phyloP scores from a whole-genome alignment of 2,329 filamentous ascomycete species.

The Aspergillus nomiae region DNA sequence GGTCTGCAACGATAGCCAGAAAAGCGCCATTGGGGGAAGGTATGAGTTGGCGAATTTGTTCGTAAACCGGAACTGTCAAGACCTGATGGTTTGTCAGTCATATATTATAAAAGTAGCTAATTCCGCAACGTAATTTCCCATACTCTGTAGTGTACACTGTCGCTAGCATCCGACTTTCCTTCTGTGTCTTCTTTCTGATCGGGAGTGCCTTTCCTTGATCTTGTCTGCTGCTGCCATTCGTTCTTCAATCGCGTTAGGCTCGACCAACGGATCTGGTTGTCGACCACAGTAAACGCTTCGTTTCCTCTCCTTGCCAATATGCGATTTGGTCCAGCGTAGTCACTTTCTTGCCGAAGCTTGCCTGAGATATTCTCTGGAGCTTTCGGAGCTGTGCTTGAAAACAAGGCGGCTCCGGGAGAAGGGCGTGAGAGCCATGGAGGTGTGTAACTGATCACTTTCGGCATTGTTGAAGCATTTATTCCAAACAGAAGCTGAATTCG shows the following conservation, averaged over 20 bases:
- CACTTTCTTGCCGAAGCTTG: slow-evolving; percentile 11
- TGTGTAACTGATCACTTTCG: slow-evolving; percentile 81
- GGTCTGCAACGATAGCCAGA: slow-evolving; percentile 80
- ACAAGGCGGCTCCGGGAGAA: slow-evolving; percentile 76
- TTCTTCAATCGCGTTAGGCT: slow-evolving; percentile 80
- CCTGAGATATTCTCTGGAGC: slow-evolving; percentile 30
- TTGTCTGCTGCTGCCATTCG: slow-evolving; percentile 47
- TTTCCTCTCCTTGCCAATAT: slow-evolving; percentile 80
- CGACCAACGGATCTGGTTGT: slow-evolving; percentile 89
- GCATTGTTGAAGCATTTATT: slow-evolving; percentile 60
- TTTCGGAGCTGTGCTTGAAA: slow-evolving; percentile 58
- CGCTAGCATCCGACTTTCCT: slow-evolving; percentile 36
- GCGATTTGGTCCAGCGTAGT: slow-evolving; percentile 46
- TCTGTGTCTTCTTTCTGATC: slow-evolving; percentile 23
- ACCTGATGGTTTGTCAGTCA: slow-evolving; percentile 51
- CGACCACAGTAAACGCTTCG: slow-evolving; percentile 85
- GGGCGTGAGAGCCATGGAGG: slow-evolving; percentile 83
- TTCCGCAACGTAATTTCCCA: not conserved
- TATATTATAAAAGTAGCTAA: too few species aligned
- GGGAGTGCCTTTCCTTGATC: slow-evolving; percentile 31
- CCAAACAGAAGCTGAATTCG: not conserved
- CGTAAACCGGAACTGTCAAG: slow-evolving; percentile 75
- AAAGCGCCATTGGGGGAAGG: slow-evolving; percentile 81
- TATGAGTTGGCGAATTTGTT: slow-evolving; percentile 80
- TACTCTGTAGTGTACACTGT: slow-evolving; percentile 34